These are phyloP conservation scores for Leishmania guyanensis DNA, from an alignment of 208 protist species.

Conservation along the genomic window DNA sequence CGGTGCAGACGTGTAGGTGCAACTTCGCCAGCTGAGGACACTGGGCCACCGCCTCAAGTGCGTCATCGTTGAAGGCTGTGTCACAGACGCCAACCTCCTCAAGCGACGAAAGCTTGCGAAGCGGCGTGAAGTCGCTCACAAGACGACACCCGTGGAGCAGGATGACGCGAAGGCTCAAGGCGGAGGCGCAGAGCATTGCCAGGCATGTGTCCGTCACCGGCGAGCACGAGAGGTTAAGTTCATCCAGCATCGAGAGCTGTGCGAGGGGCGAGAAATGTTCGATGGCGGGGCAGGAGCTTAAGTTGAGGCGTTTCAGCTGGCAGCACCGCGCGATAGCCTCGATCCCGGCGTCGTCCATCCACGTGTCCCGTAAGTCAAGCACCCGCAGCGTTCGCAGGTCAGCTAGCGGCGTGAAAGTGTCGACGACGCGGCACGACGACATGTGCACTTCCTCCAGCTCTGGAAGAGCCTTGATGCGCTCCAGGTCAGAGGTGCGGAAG, in stretches of 20 bases:
- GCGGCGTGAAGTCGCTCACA: constrained; percentile 25
- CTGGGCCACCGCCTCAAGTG: constrained; percentile 21
- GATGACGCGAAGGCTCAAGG: constrained; percentile 19
- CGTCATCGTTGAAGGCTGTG: constrained; percentile 25
- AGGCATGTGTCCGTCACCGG: constrained; percentile 19
- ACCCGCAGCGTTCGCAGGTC: constrained; percentile 2
- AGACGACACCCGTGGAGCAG: constrained; percentile 27
- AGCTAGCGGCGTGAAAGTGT: constrained; percentile 20
- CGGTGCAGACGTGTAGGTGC: constrained; percentile 33
- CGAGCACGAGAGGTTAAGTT: constrained; percentile 22
- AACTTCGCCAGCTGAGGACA: constrained; percentile 16
- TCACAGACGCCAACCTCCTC: constrained; percentile 28
- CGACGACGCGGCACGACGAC: constrained; percentile 20
- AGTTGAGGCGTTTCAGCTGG: constrained; percentile 15
- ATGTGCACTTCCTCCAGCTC: constrained; percentile 25
- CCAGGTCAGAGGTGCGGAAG: constrained; percentile 27
- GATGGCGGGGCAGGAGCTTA: constrained; percentile 17
- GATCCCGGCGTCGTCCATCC: constrained; percentile 18
- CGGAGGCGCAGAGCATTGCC: constrained; percentile 5
- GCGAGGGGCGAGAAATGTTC: constrained; percentile 16
- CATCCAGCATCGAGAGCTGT: constrained; percentile 13
- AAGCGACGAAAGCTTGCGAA: constrained; percentile 1
- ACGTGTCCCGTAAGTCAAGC: constrained; percentile 24
- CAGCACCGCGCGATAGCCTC: constrained; percentile 22
- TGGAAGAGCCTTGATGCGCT: constrained; percentile 19